Evolutionary conservation across 1,284 basidiomycete genomes (phyloP), one percentile per base, ranked within the genome.

Genomic region (Inonotus obliquus): DNA sequence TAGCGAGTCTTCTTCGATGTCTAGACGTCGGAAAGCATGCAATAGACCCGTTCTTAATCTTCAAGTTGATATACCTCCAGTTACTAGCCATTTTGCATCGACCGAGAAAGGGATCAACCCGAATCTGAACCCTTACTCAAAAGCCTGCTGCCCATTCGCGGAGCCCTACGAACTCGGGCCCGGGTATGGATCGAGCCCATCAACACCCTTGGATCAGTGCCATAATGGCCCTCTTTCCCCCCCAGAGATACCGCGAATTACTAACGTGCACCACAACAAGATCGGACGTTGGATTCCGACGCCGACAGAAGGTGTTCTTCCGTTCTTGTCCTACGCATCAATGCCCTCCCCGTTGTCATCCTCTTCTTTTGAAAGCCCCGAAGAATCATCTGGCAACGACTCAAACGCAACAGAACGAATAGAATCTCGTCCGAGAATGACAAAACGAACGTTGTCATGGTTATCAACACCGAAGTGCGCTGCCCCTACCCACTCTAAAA

Each of bases 241-340:
- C 13, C 63, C 63, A 13, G 48, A 61, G 51, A 54, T 54, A 52
- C 54, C 59, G 17, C 44, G 59, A 29, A 27, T 57, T 13, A 57
- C 52, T 25, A 48, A 60, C 29, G 21, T 60, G 2, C 49, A 35
- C 11, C 57, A 45, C n/a, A 47, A 55, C 29, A 59, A n/a, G 19
- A 52, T 41, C 27, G 63, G 59, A 19, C 53, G 63, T 2, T 64
- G 63, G 63, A 55, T 58, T 21, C 63, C 63, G n/a, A 64, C 63
- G 6, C 63, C 63, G 4, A 64, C 59, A 19, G 63, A 64, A 52
- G 63, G 59, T 39, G 49, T 64, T 13, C 44, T 64, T 37, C 63
- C 63, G 11, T n/a, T 17, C 21, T 9, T 61, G 5, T 39, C 56
- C 7, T 39, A 35, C 41, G 32, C 48, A n/a, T 32, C 19, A 4